Base-by-base conservation (phyloP, 371 early-diverging fungal species). In the Antonospora locustae region DNA sequence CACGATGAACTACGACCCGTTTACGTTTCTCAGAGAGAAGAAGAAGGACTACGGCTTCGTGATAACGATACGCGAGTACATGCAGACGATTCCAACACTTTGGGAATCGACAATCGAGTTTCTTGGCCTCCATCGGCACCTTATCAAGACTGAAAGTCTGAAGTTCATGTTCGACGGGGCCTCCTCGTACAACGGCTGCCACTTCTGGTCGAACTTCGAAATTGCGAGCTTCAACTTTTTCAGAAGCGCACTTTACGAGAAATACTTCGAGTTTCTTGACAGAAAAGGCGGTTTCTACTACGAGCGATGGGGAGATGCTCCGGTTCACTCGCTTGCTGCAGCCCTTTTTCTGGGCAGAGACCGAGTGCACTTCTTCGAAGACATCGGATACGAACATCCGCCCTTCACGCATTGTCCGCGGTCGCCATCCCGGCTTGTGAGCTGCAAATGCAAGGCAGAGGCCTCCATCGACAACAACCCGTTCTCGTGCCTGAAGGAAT, bases 151-250 rank as follows among this genome's bases (percentile, higher is more conserved):
- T 6, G 54, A 52, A 3, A 6, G 56, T 24, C 32, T 39, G 7
- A 46, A 29, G n/a, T 70, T 66, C 58, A 67, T 70, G 2, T 54
- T 64, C 14, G 47, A 66, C 30, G 23, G 34, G 7, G 25, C 55
- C 17, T 19, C 30, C 6, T 34, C 39, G 14, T 77, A 73, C 47
- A 77, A 74, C 45, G 63, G 79, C 14, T 87, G 89, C 63, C 90
- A 90, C 61, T 91, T 88, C 61, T 89, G 91, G 90, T 83, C 84
- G 30, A 91, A 90, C 62, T 90, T 91, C 77, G 91, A 90, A 70
- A 86, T 91, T 50, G 91, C 77, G n/a, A 79, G 79, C 63, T 76
- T 90, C 60, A 77, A 80, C 16, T 82, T 87, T 65, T 81, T 82
- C 63, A 76, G 87, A 58, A 71, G 78, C 14, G 65, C 74, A 5